phyloP scores from a whole-genome alignment of 2,329 filamentous ascomycete species.

The Plenodomus tracheiphilus region DNA sequence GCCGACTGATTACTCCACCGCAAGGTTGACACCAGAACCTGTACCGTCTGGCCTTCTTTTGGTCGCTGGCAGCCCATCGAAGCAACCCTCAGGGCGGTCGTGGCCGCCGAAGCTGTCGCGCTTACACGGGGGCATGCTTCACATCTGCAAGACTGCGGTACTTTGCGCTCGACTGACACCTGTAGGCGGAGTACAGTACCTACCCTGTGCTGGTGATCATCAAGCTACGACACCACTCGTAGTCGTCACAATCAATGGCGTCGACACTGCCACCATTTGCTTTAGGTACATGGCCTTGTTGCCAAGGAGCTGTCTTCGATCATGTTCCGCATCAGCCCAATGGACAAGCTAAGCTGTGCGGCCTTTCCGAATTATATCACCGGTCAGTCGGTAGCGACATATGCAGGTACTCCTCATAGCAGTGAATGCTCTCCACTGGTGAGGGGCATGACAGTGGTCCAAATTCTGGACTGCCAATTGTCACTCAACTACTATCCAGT shows the following conservation, averaged over 20 bases:
- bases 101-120: background rate
- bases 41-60: background rate
- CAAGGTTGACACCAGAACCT: too few species aligned
- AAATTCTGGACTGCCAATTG: constrained; percentile 9
- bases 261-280: background rate
- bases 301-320: background rate
- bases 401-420: background rate
- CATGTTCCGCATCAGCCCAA: constrained; percentile 17
- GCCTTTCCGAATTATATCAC: constrained; percentile 29
- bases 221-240: too few species aligned
- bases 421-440: background rate
- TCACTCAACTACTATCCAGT: constrained; percentile 3
- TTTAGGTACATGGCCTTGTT: background rate
- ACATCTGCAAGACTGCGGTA: background rate
- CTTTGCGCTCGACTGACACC: background rate
- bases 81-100: background rate
- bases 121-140: too few species aligned
- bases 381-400: constrained; percentile 28
- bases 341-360: constrained; percentile 21
- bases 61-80: background rate
- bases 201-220: background rate
- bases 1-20: background rate
- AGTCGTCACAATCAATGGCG: too few species aligned
- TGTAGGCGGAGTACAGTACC: background rate
- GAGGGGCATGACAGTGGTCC: constrained; percentile 31